phyloP scores from a whole-genome alignment of 805 yeast species.

The Myxozyma nipponensis region DNA sequence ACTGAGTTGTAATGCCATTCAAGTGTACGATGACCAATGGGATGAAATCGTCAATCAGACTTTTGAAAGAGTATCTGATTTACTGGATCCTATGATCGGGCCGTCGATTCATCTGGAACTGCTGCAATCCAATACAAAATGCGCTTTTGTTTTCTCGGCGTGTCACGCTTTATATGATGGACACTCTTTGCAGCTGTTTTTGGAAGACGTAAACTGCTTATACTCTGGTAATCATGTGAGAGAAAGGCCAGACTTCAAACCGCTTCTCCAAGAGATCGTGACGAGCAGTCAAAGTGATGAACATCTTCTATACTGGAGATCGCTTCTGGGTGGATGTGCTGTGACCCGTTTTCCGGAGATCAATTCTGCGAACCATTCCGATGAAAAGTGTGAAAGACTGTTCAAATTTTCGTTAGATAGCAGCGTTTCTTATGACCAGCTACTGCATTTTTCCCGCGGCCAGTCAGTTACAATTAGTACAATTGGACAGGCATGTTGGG shows the following conservation, averaged over 20 bases:
- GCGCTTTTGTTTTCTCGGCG: conserved; percentile 7
- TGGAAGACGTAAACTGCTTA: conserved; percentile 8
- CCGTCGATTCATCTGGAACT: conserved; percentile 9
- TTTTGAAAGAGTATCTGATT: background rate
- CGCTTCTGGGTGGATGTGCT: too few species aligned
- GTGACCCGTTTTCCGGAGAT: too few species aligned
- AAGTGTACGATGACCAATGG: conserved; percentile 3
- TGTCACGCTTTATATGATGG: conserved; percentile 27
- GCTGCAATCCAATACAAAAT: background rate
- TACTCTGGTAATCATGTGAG: background rate
- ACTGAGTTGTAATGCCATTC: background rate
- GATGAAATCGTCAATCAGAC: background rate
- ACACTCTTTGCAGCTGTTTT: conserved; percentile 19
- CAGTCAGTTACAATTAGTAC: conserved; percentile 19
- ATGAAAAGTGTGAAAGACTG: too few species aligned
- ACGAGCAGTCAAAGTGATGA: background rate
- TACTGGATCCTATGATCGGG: conserved; percentile 1
- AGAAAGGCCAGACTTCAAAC: conserved; percentile 8
- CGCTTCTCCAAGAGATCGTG: conserved; percentile 4
- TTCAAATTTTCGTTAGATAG: conserved; percentile 1
- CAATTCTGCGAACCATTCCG: too few species aligned
- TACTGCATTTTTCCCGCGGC: conserved; percentile 3
- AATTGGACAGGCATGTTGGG: conserved; percentile 21
- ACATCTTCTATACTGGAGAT: conserved; percentile 10
- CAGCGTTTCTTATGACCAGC: background rate